Conservation (phyloP, 441 rosid genomes). For the Manihot esculenta region DNA sequence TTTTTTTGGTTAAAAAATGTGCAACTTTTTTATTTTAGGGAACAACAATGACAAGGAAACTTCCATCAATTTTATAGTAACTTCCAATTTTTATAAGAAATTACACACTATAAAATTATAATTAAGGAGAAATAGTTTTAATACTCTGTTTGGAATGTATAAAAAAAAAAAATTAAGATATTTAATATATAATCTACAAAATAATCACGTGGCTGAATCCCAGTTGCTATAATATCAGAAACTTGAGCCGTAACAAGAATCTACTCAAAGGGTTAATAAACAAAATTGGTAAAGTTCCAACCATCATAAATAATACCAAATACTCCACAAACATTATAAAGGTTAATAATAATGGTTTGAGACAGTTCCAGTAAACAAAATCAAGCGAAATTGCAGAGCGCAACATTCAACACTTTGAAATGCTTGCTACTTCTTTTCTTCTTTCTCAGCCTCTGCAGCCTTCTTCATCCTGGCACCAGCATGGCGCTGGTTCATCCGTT, state of each 20-base stretch:
- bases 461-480: conserved; percentile 67
- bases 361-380: not conserved
- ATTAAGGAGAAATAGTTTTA: too few species aligned
- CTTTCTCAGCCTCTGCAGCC: conserved; percentile 87
- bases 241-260: not conserved
- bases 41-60: too few species aligned
- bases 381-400: conserved; percentile 4
- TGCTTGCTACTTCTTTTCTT: conserved; percentile 64
- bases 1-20: too few species aligned
- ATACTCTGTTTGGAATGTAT: too few species aligned
- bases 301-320: not conserved
- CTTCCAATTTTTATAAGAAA: too few species aligned
- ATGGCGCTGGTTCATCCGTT: conserved; percentile 59
- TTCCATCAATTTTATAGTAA: too few species aligned
- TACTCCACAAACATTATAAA: not conserved
- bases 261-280: not conserved
- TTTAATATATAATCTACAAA: too few species aligned
- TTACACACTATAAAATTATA: too few species aligned
- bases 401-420: not conserved
- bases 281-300: not conserved
- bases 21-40: too few species aligned
- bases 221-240: too few species aligned
- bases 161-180: too few species aligned
- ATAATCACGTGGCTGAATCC: too few species aligned
- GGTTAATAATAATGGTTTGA: not conserved